phyloP scores from a whole-genome alignment of 768 basidiomycete genomes.

The Mycena latifolia region DNA sequence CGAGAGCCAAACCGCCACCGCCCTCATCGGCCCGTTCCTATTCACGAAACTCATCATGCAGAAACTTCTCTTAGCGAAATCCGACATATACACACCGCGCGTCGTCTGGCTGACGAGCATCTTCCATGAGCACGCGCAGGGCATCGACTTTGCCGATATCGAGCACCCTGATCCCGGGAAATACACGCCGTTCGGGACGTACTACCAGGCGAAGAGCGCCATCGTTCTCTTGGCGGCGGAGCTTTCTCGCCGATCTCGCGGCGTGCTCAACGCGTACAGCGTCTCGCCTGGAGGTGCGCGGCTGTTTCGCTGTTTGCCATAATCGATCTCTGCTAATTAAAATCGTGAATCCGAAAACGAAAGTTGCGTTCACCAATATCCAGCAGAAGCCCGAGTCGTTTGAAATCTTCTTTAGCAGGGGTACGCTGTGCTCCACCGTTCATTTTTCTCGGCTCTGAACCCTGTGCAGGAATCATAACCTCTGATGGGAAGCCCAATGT shows the following conservation, averaged over 20 bases:
- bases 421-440: not conserved
- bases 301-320: too few relatives aligned
- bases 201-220: constrained; percentile 16
- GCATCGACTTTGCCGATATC: constrained; percentile 1
- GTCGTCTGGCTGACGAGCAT: constrained; percentile 2
- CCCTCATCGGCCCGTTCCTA: constrained; percentile 13
- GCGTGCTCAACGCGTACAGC: constrained; percentile 9
- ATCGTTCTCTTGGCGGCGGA: constrained; percentile 2
- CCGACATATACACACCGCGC: not conserved
- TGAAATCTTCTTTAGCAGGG: constrained; percentile 10
- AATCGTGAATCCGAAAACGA: too few relatives aligned
- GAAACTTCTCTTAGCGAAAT: not conserved
- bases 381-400: constrained; percentile 16
- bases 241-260: not conserved
- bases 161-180: not conserved
- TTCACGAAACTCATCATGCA: constrained; percentile 4
- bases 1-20: constrained; percentile 21
- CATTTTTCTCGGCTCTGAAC: not conserved
- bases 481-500: constrained; percentile 4
- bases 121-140: constrained; percentile 6
- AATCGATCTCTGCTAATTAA: too few relatives aligned
- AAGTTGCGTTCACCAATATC: constrained; percentile 14
- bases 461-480: constrained; percentile 2
- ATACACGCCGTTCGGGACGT: not conserved
- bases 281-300: constrained; percentile 11